These are phyloP conservation scores for Nannochloris sp. DNA, from an alignment of 139 green algal genomes.

Conservation along the genomic window DNA sequence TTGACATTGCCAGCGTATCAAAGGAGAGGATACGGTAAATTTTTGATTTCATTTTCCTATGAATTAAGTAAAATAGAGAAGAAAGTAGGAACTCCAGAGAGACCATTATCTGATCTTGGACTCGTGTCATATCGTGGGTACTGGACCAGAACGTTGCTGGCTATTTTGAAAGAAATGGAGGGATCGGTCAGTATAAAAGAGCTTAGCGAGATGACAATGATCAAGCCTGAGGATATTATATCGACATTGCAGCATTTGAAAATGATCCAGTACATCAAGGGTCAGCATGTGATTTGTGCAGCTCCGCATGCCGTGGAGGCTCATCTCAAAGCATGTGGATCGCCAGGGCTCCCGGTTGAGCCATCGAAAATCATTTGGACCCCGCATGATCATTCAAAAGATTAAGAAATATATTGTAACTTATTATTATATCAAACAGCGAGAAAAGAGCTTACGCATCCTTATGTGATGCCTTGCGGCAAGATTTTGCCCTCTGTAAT, in stretches of 20 bases:
- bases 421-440: too few species aligned
- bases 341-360: constrained; percentile 53
- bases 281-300: constrained; percentile 66
- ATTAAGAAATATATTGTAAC: too few species aligned
- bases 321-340: constrained; percentile 68
- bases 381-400: constrained; percentile 30
- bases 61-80: constrained; percentile 95
- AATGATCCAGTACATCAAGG: constrained; percentile 90
- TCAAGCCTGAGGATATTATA: constrained; percentile 96
- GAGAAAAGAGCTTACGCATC: too few species aligned
- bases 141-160: constrained; percentile 91
- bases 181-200: constrained; percentile 85
- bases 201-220: constrained; percentile 82
- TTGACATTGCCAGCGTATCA: constrained; percentile 95
- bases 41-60: constrained; percentile 96
- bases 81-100: constrained; percentile 95
- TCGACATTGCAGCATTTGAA: constrained; percentile 78
- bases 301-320: constrained; percentile 46
- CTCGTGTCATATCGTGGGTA: constrained; percentile 89
- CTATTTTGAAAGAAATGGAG: constrained; percentile 61
- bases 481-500: not conserved
- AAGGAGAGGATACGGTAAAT: constrained; percentile 97
- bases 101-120: constrained; percentile 92
- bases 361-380: constrained; percentile 71
- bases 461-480: not conserved